Evolutionary conservation across 129 eudicot species (phyloP).

Genomic region (Erigeron canadensis): DNA sequence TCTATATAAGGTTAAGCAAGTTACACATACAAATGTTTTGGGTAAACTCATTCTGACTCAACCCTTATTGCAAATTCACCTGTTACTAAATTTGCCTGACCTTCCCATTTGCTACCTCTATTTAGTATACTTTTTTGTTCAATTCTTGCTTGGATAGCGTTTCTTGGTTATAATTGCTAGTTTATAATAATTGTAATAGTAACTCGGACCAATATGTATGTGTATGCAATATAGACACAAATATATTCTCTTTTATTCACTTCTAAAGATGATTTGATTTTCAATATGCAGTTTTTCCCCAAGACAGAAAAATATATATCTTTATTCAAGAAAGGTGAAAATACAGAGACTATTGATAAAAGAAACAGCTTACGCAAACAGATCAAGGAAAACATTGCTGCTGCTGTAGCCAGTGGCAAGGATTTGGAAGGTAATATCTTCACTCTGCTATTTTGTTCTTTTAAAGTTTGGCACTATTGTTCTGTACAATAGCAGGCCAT

Average conservation of each 20-base stretch:
- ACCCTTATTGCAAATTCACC: not conserved
- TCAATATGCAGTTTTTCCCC: conserved; percentile 78
- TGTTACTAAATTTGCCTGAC: not conserved
- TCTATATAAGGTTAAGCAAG: not conserved
- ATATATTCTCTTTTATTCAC: not conserved
- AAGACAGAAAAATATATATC: conserved; percentile 91
- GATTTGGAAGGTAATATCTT: conserved; percentile 80
- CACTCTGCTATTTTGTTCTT: not conserved
- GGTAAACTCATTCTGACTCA: not conserved
- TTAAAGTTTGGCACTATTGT: not conserved
- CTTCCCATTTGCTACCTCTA: not conserved
- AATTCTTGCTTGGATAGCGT: conserved; percentile 1
- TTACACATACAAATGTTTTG: not conserved
- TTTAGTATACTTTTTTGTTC: not conserved
- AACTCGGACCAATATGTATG: not conserved
- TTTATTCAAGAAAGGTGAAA: conserved; percentile 74
- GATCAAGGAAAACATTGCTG: conserved; percentile 78
- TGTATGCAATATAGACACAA: not conserved
- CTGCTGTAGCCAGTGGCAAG: conserved; percentile 97
- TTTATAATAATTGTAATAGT: not conserved
- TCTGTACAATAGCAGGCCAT: conserved; percentile 1
- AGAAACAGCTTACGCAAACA: conserved; percentile 74
- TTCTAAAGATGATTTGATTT: not conserved
- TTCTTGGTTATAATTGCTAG: not conserved
- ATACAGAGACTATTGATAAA: conserved; percentile 57